phyloP scores from a whole-genome alignment of 108 stramenopile genomes.

The Cyclotella sp. region DNA sequence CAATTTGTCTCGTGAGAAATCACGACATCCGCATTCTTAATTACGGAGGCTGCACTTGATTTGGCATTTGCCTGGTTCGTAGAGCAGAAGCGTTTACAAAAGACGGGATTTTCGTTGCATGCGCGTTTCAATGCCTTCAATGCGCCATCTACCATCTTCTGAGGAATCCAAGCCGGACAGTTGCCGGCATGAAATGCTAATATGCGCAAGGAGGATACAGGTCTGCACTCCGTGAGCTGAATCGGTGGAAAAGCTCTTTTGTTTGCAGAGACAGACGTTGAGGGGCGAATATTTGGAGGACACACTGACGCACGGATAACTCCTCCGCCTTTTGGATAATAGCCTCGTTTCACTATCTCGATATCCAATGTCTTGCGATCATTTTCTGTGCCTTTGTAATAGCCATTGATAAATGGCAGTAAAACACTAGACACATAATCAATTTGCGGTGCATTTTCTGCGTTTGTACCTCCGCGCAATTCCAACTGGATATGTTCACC shows the following conservation, averaged over 20 bases:
- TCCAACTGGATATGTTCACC: slow-evolving; percentile 18
- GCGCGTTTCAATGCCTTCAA: slow-evolving; percentile 25
- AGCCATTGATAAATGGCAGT: slow-evolving; percentile 26
- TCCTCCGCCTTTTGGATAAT: slow-evolving; percentile 55
- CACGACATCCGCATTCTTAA: slow-evolving; percentile 23
- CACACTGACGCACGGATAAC: slow-evolving; percentile 38
- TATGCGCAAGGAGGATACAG: slow-evolving; percentile 41
- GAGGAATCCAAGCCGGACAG: slow-evolving; percentile 46
- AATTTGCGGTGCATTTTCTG: slow-evolving; percentile 69
- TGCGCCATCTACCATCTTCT: slow-evolving; percentile 55
- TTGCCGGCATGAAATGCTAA: slow-evolving; percentile 63
- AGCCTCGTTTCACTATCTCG: slow-evolving; percentile 23
- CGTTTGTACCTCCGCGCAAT: slow-evolving; percentile 68
- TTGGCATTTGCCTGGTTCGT: not conserved
- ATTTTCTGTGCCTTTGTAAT: slow-evolving; percentile 12
- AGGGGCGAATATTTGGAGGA: not conserved
- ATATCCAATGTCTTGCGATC: not conserved
- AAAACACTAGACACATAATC: slow-evolving; percentile 71
- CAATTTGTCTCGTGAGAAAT: slow-evolving; percentile 49
- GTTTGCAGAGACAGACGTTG: not conserved
- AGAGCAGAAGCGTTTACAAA: slow-evolving; percentile 5
- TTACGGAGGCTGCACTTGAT: not conserved
- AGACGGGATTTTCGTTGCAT: not conserved
- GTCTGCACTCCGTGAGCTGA: slow-evolving; percentile 50
- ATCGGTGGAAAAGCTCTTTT: slow-evolving; percentile 45